Percentiles rank a stretch among this genome's conserved stretches.
Evolutionary conservation across 495 filamentous ascomycete species (phyloP).

Genomic region (Daldinia caldariorum): DNA sequence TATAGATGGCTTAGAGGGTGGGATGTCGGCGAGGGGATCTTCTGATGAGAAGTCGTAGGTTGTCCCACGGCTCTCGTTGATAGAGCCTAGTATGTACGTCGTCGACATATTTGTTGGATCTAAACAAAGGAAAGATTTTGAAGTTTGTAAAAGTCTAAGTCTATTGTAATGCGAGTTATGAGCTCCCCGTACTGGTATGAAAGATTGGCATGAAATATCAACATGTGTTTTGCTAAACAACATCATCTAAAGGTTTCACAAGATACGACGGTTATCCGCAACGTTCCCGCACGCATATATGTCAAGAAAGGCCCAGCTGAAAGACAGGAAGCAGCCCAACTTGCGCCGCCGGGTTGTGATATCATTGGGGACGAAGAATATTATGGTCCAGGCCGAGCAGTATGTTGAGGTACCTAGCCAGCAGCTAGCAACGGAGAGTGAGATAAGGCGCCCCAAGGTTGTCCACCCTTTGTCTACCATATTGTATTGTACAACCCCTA

Average conservation of each 20-base stretch:
- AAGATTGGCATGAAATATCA: conserved; percentile 23
- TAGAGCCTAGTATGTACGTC: conserved; percentile 40
- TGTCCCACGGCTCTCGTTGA: conserved; percentile 38
- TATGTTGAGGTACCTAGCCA: background rate
- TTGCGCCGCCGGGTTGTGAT: conserved; percentile 19
- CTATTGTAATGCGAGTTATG: background rate
- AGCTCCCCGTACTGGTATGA: conserved; percentile 12
- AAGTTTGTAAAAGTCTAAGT: conserved; percentile 3
- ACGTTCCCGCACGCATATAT: conserved; percentile 22
- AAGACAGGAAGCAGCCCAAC: conserved; percentile 15
- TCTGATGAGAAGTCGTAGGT: conserved; percentile 30
- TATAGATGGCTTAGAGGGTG: conserved; percentile 24
- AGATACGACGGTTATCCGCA: conserved; percentile 17
- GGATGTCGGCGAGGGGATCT: conserved; percentile 20
- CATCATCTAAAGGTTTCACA: conserved; percentile 14
- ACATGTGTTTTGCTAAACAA: conserved; percentile 8
- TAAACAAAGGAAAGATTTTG: conserved; percentile 23
- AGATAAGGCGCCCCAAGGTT: conserved; percentile 22
- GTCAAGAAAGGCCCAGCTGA: conserved; percentile 13
- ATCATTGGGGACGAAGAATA: conserved; percentile 21
- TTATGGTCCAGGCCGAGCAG: conserved; percentile 5
- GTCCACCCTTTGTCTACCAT: conserved; percentile 6
- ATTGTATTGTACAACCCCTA: background rate
- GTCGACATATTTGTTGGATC: conserved; percentile 34
- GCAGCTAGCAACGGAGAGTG: conserved; percentile 16